Percentiles rank a stretch among this genome's conserved stretches.
Evolutionary conservation across 805 yeast species (phyloP).

Genomic region (Yamadazyma philogaea): DNA sequence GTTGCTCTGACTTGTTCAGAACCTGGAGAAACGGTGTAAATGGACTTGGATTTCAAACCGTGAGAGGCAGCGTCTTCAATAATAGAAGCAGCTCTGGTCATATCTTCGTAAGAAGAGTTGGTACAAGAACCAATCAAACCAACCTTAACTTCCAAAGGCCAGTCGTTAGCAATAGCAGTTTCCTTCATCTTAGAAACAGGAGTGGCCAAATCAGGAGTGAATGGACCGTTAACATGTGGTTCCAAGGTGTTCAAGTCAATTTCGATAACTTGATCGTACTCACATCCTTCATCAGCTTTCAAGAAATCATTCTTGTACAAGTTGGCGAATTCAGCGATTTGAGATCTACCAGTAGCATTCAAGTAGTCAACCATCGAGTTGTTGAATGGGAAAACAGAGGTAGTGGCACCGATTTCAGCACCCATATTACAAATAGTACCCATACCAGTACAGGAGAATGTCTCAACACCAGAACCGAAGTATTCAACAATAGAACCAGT

Average conservation of each 20-base stretch:
- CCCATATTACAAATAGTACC: constrained; percentile 99
- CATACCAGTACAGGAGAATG: constrained; percentile 97
- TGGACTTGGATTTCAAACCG: constrained; percentile 88
- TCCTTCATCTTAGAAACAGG: constrained; percentile 86
- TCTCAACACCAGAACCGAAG: constrained; percentile 91
- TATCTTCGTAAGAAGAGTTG: constrained; percentile 96
- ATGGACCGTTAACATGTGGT: constrained; percentile 97
- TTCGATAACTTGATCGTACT: constrained; percentile 91
- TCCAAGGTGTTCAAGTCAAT: constrained; percentile 85
- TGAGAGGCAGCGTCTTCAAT: constrained; percentile 85
- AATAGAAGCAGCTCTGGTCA: constrained; percentile 94
- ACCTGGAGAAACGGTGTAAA: constrained; percentile 95
- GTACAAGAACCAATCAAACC: constrained; percentile 99
- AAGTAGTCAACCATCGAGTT: constrained; percentile 84
- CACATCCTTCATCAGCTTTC: constrained; percentile 87
- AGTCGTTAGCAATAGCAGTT: constrained; percentile 76
- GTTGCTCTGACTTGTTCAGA: constrained; percentile 98
- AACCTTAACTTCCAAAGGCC: constrained; percentile 92
- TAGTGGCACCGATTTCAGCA: constrained; percentile 98
- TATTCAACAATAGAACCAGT: constrained; percentile 96
- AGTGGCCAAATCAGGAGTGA: constrained; percentile 96
- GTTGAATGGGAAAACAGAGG: constrained; percentile 96
- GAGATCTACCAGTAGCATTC: constrained; percentile 79
- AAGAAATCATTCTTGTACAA: constrained; percentile 61
- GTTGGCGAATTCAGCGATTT: constrained; percentile 79